These are phyloP conservation scores for Aspergillus haitiensis DNA, from an alignment of 495 filamentous ascomycete species.

Conservation along the genomic window DNA sequence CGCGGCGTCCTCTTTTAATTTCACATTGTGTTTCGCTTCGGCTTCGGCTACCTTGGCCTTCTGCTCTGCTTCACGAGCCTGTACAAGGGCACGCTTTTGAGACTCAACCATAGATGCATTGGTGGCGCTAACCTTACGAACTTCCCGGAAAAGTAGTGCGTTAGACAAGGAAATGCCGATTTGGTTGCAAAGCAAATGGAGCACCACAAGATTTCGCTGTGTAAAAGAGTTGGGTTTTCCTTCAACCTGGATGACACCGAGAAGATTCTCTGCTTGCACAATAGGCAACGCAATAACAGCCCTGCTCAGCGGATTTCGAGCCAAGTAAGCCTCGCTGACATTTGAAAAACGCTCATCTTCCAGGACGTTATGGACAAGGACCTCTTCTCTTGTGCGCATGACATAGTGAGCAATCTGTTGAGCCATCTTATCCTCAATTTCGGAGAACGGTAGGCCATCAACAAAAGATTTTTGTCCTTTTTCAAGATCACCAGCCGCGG, in stretches of 20 bases:
- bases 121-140: slow-evolving; percentile 75
- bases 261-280: slow-evolving; percentile 70
- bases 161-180: slow-evolving; percentile 88
- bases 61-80: slow-evolving; percentile 75
- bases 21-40: slow-evolving; percentile 81
- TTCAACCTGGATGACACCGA: slow-evolving; percentile 84
- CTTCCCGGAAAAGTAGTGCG: slow-evolving; percentile 76
- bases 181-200: slow-evolving; percentile 85
- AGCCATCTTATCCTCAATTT: slow-evolving; percentile 65
- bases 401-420: slow-evolving; percentile 80
- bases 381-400: slow-evolving; percentile 77
- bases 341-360: slow-evolving; percentile 87
- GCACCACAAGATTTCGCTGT: slow-evolving; percentile 79
- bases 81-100: slow-evolving; percentile 77
- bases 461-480: slow-evolving; percentile 55
- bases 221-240: slow-evolving; percentile 84
- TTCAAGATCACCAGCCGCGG: slow-evolving; percentile 71
- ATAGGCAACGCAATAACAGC: slow-evolving; percentile 87
- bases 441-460: slow-evolving; percentile 63
- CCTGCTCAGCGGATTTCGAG: slow-evolving; percentile 66
- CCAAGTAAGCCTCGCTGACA: slow-evolving; percentile 68
- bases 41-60: slow-evolving; percentile 82
- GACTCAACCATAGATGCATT: slow-evolving; percentile 86
- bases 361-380: slow-evolving; percentile 79
- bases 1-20: slow-evolving; percentile 86